phyloP scores from a whole-genome alignment of 2,329 filamentous ascomycete species.

The Claviceps quebecensis region DNA sequence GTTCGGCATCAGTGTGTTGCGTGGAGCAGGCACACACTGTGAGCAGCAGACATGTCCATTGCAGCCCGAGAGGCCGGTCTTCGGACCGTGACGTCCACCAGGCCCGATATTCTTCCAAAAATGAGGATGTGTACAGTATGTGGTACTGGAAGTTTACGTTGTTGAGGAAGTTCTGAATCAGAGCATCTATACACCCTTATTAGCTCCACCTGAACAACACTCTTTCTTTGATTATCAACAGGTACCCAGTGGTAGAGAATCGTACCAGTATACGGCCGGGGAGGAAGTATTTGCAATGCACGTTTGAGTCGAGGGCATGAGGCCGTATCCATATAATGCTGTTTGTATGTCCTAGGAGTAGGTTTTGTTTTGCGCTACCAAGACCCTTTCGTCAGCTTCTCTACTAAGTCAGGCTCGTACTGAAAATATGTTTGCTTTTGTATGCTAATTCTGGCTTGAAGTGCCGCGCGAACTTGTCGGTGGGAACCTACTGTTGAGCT shows the following conservation, averaged over 20 bases:
- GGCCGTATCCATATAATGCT: constrained; percentile 8
- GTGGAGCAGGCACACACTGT: constrained; percentile 24
- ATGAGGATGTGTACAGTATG: constrained; percentile 21
- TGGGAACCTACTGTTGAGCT: not conserved
- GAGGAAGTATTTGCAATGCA: constrained; percentile 19
- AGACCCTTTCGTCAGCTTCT: not conserved
- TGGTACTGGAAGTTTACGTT: constrained; percentile 26
- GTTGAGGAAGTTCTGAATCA: constrained; percentile 24
- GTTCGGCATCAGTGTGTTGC: constrained; percentile 18
- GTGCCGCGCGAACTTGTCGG: not conserved
- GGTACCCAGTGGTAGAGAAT: too few species aligned
- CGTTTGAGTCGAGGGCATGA: constrained; percentile 18
- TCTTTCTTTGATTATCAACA: not conserved
- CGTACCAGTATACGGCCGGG: constrained; percentile 21
- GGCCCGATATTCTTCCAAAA: constrained; percentile 21
- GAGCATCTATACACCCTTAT: constrained; percentile 14
- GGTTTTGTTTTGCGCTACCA: constrained; percentile 9
- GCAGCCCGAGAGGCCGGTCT: constrained; percentile 18
- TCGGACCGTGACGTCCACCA: constrained; percentile 21
- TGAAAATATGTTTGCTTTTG: not conserved
- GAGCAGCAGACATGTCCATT: constrained; percentile 25
- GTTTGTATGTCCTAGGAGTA: constrained; percentile 8
- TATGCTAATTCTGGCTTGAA: not conserved
- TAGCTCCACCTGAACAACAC: not conserved
- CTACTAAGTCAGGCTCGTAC: not conserved